These are phyloP conservation scores for Simplicillium aogashimaense DNA, from an alignment of 2,329 filamentous ascomycete genomes.

Conservation along the genomic window DNA sequence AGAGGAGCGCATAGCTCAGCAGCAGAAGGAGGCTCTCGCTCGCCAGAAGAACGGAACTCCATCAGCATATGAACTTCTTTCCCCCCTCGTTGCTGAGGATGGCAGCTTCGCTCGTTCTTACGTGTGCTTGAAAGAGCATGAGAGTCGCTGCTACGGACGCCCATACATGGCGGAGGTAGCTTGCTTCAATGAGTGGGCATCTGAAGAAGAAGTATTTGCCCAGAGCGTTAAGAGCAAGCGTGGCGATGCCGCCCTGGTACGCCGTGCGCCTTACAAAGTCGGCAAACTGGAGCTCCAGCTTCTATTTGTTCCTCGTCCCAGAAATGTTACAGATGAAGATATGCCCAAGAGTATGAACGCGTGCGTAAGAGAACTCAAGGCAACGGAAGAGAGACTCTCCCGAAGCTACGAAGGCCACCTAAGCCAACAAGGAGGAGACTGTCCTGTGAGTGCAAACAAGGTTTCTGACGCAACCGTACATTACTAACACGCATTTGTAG, in stretches of 20 bases:
- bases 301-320: slow-evolving; percentile 87
- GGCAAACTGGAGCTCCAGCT: slow-evolving; percentile 91
- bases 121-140: slow-evolving; percentile 87
- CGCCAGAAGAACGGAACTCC: slow-evolving; percentile 54
- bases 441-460: slow-evolving; percentile 63
- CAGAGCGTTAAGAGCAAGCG: slow-evolving; percentile 95
- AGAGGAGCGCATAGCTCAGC: slow-evolving; percentile 60
- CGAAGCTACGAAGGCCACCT: slow-evolving; percentile 80
- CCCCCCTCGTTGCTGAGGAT: slow-evolving; percentile 78
- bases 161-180: slow-evolving; percentile 82
- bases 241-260: slow-evolving; percentile 56
- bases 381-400: slow-evolving; percentile 71
- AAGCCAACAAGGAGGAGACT: slow-evolving; percentile 96
- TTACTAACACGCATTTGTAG: slow-evolving; percentile 30
- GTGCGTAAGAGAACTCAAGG: slow-evolving; percentile 85
- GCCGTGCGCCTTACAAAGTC: slow-evolving; percentile 90
- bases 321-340: slow-evolving; percentile 77
- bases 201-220: slow-evolving; percentile 67
- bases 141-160: slow-evolving; percentile 77
- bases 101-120: slow-evolving; percentile 93
- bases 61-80: slow-evolving; percentile 77
- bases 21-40: slow-evolving; percentile 54
- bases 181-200: slow-evolving; percentile 98
- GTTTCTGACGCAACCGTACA: slow-evolving; percentile 24
- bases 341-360: slow-evolving; percentile 99